A percentile compares a stretch with the other conserved stretches of the same genome.
Evolutionary conservation across 371 early-diverging fungal species (phyloP).

Genomic region (Mortierella sp.): DNA sequence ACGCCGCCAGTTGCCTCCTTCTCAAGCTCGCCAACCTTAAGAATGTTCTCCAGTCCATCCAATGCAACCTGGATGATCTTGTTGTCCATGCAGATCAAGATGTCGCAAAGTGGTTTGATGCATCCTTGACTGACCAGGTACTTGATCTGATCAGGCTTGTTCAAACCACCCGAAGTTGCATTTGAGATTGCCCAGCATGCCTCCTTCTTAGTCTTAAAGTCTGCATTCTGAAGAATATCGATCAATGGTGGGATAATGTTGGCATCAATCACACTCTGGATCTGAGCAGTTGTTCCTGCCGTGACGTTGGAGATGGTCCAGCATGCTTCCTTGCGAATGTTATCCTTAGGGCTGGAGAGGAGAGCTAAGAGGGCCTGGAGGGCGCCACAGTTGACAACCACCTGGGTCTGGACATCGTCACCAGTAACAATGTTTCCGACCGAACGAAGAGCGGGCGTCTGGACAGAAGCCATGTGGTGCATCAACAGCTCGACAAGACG

Average conservation of each 20-base stretch:
- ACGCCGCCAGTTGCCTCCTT: conserved; percentile 64
- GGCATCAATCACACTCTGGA: conserved; percentile 95
- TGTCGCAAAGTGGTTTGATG: conserved; percentile 95
- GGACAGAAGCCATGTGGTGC: conserved; percentile 88
- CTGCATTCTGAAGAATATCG: conserved; percentile 87
- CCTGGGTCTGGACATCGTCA: conserved; percentile 97
- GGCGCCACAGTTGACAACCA: conserved; percentile 91
- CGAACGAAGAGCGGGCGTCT: conserved; percentile 98
- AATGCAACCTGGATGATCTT: conserved; percentile 95
- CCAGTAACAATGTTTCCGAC: conserved; percentile 99
- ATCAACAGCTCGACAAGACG: conserved; percentile 93
- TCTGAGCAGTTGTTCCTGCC: conserved; percentile 98
- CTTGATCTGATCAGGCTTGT: conserved; percentile 89
- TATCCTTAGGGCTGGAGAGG: conserved; percentile 89
- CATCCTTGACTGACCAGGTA: conserved; percentile 92
- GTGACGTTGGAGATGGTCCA: conserved; percentile 99
- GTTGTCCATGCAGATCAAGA: conserved; percentile 91
- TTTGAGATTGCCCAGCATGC: conserved; percentile 99
- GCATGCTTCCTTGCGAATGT: conserved; percentile 99
- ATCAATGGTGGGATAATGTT: conserved; percentile 95
- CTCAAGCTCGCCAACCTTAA: conserved; percentile 93
- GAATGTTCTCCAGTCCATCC: conserved; percentile 97
- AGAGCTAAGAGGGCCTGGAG: conserved; percentile 85
- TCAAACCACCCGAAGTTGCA: conserved; percentile 93
- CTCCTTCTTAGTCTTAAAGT: conserved; percentile 99